phyloP scores from a whole-genome alignment of 2,329 filamentous ascomycete genomes.

The Stromatinia cepivora region DNA sequence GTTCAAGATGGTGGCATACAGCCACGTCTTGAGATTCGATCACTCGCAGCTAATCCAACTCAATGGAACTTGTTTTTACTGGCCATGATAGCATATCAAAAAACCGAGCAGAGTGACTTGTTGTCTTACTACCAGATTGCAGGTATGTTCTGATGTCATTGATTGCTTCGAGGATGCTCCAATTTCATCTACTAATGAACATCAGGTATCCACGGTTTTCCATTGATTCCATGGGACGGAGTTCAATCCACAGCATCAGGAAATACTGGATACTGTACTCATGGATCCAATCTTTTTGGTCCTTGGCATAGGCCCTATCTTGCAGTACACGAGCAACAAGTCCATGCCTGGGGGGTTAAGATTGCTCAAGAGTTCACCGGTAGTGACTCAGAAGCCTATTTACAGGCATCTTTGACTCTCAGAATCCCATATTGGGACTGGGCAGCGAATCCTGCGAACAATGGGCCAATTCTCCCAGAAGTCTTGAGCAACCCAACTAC shows the following conservation, averaged over 20 bases:
- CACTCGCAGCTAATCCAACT: slow-evolving; percentile 58
- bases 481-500: slow-evolving; percentile 19
- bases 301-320: slow-evolving; percentile 84
- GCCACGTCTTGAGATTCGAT: slow-evolving; percentile 63
- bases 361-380: slow-evolving; percentile 52
- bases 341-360: slow-evolving; percentile 44
- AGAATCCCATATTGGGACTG: slow-evolving; percentile 52
- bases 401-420: slow-evolving; percentile 42
- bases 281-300: slow-evolving; percentile 72
- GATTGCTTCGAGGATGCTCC: background rate
- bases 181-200: background rate
- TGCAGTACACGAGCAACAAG: slow-evolving; percentile 56
- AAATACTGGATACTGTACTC: slow-evolving; percentile 79
- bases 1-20: slow-evolving; percentile 30
- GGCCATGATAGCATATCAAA: slow-evolving; percentile 65
- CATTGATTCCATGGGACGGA: slow-evolving; percentile 41
- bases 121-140: slow-evolving; percentile 77
- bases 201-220: slow-evolving; percentile 20
- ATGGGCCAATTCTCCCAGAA: slow-evolving; percentile 44
- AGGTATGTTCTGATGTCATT: slow-evolving; percentile 48
- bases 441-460: slow-evolving; percentile 47
- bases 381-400: slow-evolving; percentile 48
- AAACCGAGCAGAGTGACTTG: slow-evolving; percentile 62
- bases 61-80: slow-evolving; percentile 76
- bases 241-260: slow-evolving; percentile 43